Base-by-base conservation (phyloP, 1,284 basidiomycete species). In the Malassezia cuniculi region DNA sequence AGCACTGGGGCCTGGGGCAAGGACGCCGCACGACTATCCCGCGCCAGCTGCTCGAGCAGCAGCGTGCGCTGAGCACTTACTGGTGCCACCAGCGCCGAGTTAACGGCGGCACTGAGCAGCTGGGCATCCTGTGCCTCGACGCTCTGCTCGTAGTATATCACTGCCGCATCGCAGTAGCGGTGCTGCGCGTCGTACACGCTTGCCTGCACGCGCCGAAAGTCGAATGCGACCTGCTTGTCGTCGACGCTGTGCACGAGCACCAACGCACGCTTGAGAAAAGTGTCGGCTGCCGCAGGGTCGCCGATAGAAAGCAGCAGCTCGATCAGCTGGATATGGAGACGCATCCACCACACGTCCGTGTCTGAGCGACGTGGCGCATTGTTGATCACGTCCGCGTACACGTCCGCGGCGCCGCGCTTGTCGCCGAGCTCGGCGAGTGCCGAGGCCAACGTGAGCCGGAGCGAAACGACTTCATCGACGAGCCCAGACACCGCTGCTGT, bases 181-280 rank as follows among this genome's bases (percentile, higher is more conserved):
- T 87, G 77, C 31, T 79, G 76, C 54, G 84, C 89, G 66, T 97
- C 93, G 52, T 81, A 82, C 57, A 97, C 82, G 28, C 87, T 76
- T 8, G 93, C 93, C 71, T 75, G 70, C 9, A 52, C 59, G 3
- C 64, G 41, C 39, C 68, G 64, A 53, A 63, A 70, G 25, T 52
- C 50, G 15, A 60, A 43, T 8, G 51, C 47, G 9, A 63, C 47
- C 20, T 14, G 6, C 15, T 2, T 14, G n/a, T 22, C 17, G 8
- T 27, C 55, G 9, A 56, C 54, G 19, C 44, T 41, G 64, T 85
- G 82, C 24, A 85, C 79, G 19, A 95, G 75, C 26, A 86, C 75
- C 8, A 83, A 82, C n/a, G 93, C 90, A 36, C 90, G 82, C 59
- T 89, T 90, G 68, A 93, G 87, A 69, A 86, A 95, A 5, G 83